Conservation (phyloP, 345 rosid genomes). For the Sisymbrium irio region DNA sequence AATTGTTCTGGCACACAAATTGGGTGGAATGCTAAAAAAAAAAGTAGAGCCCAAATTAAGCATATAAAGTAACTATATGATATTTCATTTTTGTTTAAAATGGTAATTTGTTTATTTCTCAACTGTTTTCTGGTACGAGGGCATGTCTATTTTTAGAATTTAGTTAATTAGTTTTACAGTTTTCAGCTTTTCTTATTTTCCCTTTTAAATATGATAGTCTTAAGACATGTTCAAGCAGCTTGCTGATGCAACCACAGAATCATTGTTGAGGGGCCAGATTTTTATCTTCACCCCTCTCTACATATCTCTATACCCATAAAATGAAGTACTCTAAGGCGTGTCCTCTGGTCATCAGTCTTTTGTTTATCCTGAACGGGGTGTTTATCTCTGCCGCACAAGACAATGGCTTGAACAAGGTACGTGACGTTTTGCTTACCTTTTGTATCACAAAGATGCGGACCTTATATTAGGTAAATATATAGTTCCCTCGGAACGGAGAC, state of each 20-base stretch:
- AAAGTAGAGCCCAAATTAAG: background rate
- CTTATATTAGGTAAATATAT: background rate
- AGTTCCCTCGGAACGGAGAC: background rate
- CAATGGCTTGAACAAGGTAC: slow-evolving; percentile 21
- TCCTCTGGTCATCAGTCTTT: slow-evolving; percentile 10
- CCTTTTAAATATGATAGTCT: background rate
- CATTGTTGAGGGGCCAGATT: slow-evolving; percentile 8
- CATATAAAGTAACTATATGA: background rate
- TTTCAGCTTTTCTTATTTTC: background rate
- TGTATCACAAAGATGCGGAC: background rate
- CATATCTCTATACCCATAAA: background rate
- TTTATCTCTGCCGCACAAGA: background rate
- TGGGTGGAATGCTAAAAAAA: background rate
- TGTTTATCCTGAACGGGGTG: slow-evolving; percentile 13
- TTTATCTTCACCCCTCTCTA: background rate
- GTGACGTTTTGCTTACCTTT: background rate
- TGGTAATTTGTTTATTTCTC: background rate
- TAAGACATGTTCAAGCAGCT: background rate
- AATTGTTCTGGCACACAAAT: background rate
- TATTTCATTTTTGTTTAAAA: background rate
- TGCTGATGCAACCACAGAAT: slow-evolving; percentile 2
- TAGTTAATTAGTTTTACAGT: background rate
- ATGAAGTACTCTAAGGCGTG: slow-evolving; percentile 5
- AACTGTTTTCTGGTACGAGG: background rate
- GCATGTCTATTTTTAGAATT: slow-evolving; percentile 5